These are phyloP conservation scores for Papilionanthe hybrid DNA, from an alignment of 116 monocot genomes.

Conservation along the genomic window DNA sequence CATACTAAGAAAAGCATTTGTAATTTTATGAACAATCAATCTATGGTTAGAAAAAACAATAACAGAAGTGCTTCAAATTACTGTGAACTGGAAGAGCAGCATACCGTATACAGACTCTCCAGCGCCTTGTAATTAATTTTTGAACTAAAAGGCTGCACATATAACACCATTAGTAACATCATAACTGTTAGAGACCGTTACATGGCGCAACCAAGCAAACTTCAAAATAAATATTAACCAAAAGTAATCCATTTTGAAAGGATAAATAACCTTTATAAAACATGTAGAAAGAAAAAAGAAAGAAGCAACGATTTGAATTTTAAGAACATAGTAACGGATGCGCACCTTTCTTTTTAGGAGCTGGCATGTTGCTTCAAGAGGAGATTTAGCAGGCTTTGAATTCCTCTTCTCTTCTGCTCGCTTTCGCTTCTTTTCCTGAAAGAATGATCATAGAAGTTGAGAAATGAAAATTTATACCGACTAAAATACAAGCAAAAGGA, in stretches of 20 bases:
- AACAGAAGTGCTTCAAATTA: background rate
- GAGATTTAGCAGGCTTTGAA: constrained; percentile 47
- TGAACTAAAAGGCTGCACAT: constrained; percentile 53
- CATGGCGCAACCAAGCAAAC: background rate
- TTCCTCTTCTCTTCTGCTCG: constrained; percentile 59
- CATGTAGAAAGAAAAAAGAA: too few relatives aligned
- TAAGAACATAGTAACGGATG: background rate
- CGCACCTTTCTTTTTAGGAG: constrained; percentile 73
- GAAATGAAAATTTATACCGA: background rate
- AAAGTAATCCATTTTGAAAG: background rate
- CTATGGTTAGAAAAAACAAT: too few relatives aligned
- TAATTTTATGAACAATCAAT: background rate
- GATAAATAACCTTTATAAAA: background rate
- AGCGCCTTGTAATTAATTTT: constrained; percentile 68
- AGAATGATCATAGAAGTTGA: background rate
- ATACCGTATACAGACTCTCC: constrained; percentile 53
- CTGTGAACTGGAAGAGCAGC: constrained; percentile 5
- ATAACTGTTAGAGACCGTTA: background rate
- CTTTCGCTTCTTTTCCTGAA: constrained; percentile 58
- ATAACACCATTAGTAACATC: constrained; percentile 5
- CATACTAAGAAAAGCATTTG: background rate
- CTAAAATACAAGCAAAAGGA: background rate
- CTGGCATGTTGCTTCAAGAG: constrained; percentile 66
- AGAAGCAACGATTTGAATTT: background rate
- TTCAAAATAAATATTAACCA: background rate